Conservation (phyloP, 345 rosid genomes). For the Euphorbia tirucalli region DNA sequence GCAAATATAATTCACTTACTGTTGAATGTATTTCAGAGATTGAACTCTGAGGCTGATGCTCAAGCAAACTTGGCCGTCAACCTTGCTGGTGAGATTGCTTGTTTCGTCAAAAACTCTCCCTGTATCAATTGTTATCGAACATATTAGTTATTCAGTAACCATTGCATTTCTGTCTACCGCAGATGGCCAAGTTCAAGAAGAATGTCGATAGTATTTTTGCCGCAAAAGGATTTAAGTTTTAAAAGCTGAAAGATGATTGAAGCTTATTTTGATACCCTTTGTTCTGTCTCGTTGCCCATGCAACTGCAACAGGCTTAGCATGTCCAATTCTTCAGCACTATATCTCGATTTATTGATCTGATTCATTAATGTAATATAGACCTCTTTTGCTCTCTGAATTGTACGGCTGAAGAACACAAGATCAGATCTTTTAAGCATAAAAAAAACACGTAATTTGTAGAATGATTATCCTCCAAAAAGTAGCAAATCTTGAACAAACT, state of each 20-base stretch:
- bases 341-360: too few relatives aligned
- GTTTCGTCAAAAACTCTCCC: neutral
- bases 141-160: neutral
- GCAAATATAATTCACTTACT: constrained; percentile 1
- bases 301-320: neutral
- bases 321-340: too few relatives aligned
- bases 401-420: too few relatives aligned
- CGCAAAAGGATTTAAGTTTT: neutral
- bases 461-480: too few relatives aligned
- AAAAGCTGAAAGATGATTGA: neutral
- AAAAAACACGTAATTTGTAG: too few relatives aligned
- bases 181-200: constrained; percentile 21
- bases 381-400: too few relatives aligned
- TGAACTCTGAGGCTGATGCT: constrained; percentile 77
- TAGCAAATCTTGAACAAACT: too few relatives aligned
- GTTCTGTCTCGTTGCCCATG: neutral
- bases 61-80: constrained; percentile 69
- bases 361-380: too few relatives aligned
- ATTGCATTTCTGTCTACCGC: neutral
- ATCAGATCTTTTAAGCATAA: too few relatives aligned
- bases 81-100: constrained; percentile 58
- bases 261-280: neutral
- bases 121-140: neutral
- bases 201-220: neutral
- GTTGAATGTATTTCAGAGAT: constrained; percentile 29